Base-by-base conservation (phyloP, 169 alveolate genomes). In the Babesia gibsoni region DNA sequence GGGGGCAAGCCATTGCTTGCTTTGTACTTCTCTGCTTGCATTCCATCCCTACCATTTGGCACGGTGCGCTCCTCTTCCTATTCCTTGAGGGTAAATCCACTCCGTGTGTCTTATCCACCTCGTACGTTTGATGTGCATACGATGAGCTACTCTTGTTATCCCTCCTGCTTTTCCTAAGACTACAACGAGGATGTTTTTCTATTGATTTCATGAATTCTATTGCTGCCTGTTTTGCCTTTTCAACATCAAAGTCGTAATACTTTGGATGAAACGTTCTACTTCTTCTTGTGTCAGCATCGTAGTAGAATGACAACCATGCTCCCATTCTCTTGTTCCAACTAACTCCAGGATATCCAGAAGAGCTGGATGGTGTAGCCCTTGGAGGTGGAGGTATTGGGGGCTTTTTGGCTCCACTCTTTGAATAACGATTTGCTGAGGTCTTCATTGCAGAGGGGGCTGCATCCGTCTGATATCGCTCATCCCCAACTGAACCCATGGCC, bases 321-420 rank as follows among this genome's bases (percentile, higher is more conserved):
- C 92, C 89, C 94, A 90, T 90, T 8, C 94, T 50, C 48, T 84
- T 84, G 66, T 90, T 90, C 94, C 94, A 90, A 74, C 93, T 85
- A 27, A 90, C 94, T 6, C 94, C 94, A 3, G 94, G 94, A 65
- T 67, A 90, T 1, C 94, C 94, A 16, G 91, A 83, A 14, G 90
- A 82, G 57, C 89, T 78, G 12, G 89, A 56, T 6, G 83, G 79
- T 0, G 82, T 54, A 22, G 83, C 88, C 32, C 88, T 37, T 12
- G 83, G 82, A 8, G 82, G 82, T n/a, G 81, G 81, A 5, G 88
- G 88, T 4, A 79, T 42, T 14, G 74, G 67, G 53, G 29, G 46
- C 50, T 61, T 67, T 27, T 59, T 39, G 4, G 30, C 33, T 7
- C 53, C 5, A 18, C 42, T 2, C 1, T 46, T 16, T 65, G 22